phyloP scores from a whole-genome alignment of 768 basidiomycete species.

The Gymnopilus dilepis region DNA sequence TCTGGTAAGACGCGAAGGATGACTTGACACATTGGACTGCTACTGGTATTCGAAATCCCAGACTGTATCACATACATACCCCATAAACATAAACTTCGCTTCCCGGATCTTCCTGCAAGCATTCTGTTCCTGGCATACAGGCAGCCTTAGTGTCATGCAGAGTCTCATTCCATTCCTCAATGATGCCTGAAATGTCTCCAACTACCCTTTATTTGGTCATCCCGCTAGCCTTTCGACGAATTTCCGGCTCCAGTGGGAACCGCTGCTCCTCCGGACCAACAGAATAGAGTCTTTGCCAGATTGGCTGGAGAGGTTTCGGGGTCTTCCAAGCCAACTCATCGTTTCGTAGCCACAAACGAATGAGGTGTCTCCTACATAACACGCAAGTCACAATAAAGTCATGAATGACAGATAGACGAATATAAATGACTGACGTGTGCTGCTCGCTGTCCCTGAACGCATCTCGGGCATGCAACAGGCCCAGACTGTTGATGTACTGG shows the following conservation, averaged over 20 bases:
- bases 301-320: slow-evolving; percentile 41
- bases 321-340: slow-evolving; percentile 52
- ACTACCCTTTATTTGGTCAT: slow-evolving; percentile 27
- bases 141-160: background rate
- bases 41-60: too few relatives aligned
- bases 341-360: slow-evolving; percentile 52
- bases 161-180: background rate
- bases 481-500: slow-evolving; percentile 53
- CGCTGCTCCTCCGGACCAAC: slow-evolving; percentile 45
- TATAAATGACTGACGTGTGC: slow-evolving; percentile 40
- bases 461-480: slow-evolving; percentile 49
- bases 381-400: slow-evolving; percentile 1
- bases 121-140: background rate
- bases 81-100: background rate
- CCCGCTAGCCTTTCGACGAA: slow-evolving; percentile 43
- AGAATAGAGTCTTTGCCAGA: slow-evolving; percentile 46
- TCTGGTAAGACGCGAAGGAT: slow-evolving; percentile 48
- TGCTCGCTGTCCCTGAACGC: slow-evolving; percentile 47
- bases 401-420: background rate
- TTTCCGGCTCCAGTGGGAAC: slow-evolving; percentile 50
- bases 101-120: background rate
- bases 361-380: slow-evolving; percentile 43
- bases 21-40: background rate
- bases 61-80: background rate
- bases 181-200: background rate